Percentiles rank a stretch among this genome's conserved stretches.
Evolutionary conservation across 257 asterid genomes (phyloP).

Genomic region (Cynanchum wilfordii): DNA sequence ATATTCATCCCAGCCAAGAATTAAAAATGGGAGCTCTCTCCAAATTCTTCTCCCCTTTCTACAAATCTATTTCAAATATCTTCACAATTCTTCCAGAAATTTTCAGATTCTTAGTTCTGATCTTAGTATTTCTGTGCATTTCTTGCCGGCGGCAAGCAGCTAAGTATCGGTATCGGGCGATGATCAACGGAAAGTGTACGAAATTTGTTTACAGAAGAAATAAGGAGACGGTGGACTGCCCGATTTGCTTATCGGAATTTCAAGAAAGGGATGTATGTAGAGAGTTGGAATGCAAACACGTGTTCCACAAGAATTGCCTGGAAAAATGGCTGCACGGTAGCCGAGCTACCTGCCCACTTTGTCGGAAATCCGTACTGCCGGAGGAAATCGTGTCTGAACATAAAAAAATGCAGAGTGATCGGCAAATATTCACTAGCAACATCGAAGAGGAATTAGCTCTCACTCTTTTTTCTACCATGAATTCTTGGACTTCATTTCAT

Average conservation of each 20-base stretch:
- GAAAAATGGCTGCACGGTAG: constrained; percentile 39
- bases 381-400: constrained; percentile 12
- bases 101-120: constrained; percentile 27
- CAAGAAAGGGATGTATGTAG: constrained; percentile 42
- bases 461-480: constrained; percentile 16
- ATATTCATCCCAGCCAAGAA: not conserved
- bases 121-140: constrained; percentile 18
- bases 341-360: constrained; percentile 51
- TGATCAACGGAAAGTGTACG: constrained; percentile 35
- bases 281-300: constrained; percentile 37
- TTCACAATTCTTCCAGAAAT: constrained; percentile 36
- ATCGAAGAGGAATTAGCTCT: constrained; percentile 22
- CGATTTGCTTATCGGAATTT: constrained; percentile 44
- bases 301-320: constrained; percentile 40
- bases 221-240: constrained; percentile 30
- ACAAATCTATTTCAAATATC: constrained; percentile 18
- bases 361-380: constrained; percentile 42
- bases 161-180: constrained; percentile 24
- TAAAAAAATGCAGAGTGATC: not conserved
- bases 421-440: not conserved
- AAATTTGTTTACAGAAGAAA: constrained; percentile 25
- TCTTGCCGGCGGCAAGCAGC: constrained; percentile 11
- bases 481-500: constrained; percentile 8
- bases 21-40: constrained; percentile 18
- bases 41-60: constrained; percentile 25